These are phyloP conservation scores for Dichomitus squalens DNA, from an alignment of 1,284 basidiomycete genomes.

Conservation along the genomic window DNA sequence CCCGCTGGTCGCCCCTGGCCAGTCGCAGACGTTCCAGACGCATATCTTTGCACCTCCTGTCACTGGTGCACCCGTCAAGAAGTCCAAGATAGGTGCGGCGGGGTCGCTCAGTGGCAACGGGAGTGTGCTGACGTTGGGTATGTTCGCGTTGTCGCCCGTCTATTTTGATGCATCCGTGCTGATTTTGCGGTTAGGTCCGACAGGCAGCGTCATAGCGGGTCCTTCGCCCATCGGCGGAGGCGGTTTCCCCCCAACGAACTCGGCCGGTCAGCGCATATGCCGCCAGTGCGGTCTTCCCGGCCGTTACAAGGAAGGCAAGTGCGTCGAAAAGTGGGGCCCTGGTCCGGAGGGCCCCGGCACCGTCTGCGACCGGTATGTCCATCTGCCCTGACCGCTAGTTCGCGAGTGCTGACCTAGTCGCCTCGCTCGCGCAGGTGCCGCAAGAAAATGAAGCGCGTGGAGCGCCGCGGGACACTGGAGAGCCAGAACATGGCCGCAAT, in stretches of 20 bases:
- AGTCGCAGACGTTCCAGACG: constrained; percentile 55
- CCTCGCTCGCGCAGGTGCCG: constrained; percentile 52
- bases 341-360: constrained; percentile 82
- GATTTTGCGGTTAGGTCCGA: constrained; percentile 23
- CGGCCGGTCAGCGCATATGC: constrained; percentile 70
- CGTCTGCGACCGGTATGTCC: constrained; percentile 71
- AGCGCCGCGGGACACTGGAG: constrained; percentile 70
- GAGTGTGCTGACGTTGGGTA: constrained; percentile 31
- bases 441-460: constrained; percentile 86
- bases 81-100: constrained; percentile 32
- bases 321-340: constrained; percentile 86
- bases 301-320: constrained; percentile 82
- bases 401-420: not conserved
- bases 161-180: not conserved
- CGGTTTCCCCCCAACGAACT: constrained; percentile 58
- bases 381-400: constrained; percentile 6
- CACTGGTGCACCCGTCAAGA: constrained; percentile 68
- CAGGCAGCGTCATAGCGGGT: constrained; percentile 31
- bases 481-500: constrained; percentile 35
- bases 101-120: constrained; percentile 26
- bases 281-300: constrained; percentile 69
- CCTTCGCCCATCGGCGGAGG: constrained; percentile 33
- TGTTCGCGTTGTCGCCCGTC: not conserved
- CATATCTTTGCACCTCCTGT: constrained; percentile 72
- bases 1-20: constrained; percentile 39